Base-by-base conservation (phyloP, 2,329 filamentous ascomycete species). In the Elsinoe necatrix region DNA sequence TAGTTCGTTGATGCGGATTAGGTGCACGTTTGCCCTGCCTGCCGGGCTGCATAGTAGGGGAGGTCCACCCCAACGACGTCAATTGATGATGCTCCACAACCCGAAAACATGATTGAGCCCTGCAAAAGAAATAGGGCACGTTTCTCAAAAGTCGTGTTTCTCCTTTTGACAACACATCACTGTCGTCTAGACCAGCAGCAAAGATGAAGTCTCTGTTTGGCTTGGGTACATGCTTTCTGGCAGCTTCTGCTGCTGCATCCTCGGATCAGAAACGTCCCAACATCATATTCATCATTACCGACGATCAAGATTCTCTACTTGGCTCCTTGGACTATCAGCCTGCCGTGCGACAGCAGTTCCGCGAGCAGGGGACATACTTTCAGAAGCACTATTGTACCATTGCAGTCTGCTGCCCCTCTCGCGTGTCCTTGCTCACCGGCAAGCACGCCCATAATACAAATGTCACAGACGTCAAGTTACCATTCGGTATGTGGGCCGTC, bases 361-460 rank as follows among this genome's bases (percentile, higher is more conserved):
- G 75, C 11, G 71, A 81, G 0, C 70, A 81, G 55, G 85, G 84
- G 0, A 83, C 80, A 0, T 74, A 73, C 1, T 86, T 79, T 58
- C 69, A 71, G 52, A 78, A 79, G 39, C 83, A 86, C 61, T 86
- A 80, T 56, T 83, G 80, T 61, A 86, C 83, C 0, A 80, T 80
- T 0, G 74, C 84, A 0, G 67, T 86, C 0, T 87, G 84, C 66
- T 87, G 84, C 60, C 84, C 84, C 0, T 82, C 83, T 0, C 74
- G 84, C 1, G 84, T 85, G 1, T 80, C 78, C 9, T 66, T 87
- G 1, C 81, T 78, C 77, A 86, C 83, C 0, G 84, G 84, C 0
- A 79, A 78, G 62, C 76, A 80, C 7, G 81, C 83, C 0, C 84
- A 87, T 62, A 86, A 86, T 60, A 85, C 82, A 0, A 86, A 86